Percentiles rank a stretch among this genome's conserved stretches.
Evolutionary conservation across 2,329 filamentous ascomycete species (phyloP).

Genomic region (Sclerotiophoma versabilis): DNA sequence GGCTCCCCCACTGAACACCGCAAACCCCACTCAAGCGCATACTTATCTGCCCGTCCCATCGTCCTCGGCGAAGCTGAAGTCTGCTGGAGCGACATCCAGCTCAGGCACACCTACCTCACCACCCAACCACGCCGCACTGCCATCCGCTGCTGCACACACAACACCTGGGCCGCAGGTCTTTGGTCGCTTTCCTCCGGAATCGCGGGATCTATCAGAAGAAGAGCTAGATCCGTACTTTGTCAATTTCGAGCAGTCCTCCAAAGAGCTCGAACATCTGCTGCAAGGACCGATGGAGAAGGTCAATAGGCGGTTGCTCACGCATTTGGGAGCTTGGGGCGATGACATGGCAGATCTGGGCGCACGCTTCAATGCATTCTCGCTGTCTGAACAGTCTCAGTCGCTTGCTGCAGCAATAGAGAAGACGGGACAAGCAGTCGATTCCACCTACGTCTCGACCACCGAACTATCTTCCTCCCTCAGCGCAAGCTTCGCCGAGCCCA

Average conservation of each 20-base stretch:
- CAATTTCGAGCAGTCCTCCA: conserved; percentile 88
- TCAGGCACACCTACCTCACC: conserved; percentile 65
- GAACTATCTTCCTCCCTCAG: conserved; percentile 88
- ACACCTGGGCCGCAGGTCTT: conserved; percentile 70
- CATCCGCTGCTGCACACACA: conserved; percentile 64
- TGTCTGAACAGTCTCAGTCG: conserved; percentile 88
- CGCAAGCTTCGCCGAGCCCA: conserved; percentile 93
- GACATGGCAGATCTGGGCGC: conserved; percentile 93
- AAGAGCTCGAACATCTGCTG: conserved; percentile 86
- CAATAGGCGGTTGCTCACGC: conserved; percentile 85
- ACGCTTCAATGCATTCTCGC: conserved; percentile 94
- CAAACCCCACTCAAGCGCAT: conserved; percentile 89
- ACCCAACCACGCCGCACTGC: conserved; percentile 56
- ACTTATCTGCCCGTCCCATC: conserved; percentile 86
- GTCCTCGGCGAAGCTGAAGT: conserved; percentile 83
- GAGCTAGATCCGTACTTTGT: conserved; percentile 97
- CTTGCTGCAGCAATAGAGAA: conserved; percentile 93
- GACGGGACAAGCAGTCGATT: conserved; percentile 91
- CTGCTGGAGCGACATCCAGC: conserved; percentile 52
- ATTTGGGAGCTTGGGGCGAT: conserved; percentile 81
- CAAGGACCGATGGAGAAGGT: conserved; percentile 97
- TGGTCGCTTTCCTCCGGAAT: conserved; percentile 81
- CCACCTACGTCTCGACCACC: conserved; percentile 93
- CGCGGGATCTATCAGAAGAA: conserved; percentile 78
- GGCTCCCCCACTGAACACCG: conserved; percentile 91